Conservation (phyloP, 176 grass and related monocot species). For the Rhynchospora breviuscula region DNA sequence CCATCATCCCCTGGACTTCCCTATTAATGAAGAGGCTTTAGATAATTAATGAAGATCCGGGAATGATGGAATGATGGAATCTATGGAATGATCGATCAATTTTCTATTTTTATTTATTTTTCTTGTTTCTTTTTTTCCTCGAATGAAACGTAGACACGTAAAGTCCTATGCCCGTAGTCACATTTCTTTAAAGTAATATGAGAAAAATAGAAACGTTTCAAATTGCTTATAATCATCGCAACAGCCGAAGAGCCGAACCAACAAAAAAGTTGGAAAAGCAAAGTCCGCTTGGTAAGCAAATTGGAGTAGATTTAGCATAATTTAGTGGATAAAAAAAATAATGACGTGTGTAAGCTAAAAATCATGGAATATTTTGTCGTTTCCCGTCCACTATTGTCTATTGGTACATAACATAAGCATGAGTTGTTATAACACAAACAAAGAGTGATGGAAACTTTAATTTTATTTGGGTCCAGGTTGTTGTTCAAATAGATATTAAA, state of each 20-base stretch:
- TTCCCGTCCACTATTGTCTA: neutral
- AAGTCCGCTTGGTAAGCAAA: neutral
- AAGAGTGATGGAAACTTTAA: neutral
- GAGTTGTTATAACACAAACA: neutral
- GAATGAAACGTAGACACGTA: neutral
- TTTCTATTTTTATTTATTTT: neutral
- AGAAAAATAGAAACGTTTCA: too few relatives aligned
- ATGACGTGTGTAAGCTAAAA: neutral
- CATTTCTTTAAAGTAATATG: neutral
- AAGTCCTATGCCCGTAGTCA: neutral
- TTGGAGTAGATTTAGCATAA: neutral
- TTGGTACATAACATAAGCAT: neutral
- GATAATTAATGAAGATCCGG: too few relatives aligned
- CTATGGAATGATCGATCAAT: too few relatives aligned
- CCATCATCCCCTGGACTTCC: too few relatives aligned
- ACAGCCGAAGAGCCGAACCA: neutral
- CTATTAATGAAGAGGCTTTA: too few relatives aligned
- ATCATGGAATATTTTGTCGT: neutral
- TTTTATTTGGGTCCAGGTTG: neutral
- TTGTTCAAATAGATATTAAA: too few relatives aligned
- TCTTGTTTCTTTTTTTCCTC: neutral
- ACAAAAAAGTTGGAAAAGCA: neutral
- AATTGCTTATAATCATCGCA: too few relatives aligned
- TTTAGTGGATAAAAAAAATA: neutral
- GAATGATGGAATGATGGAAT: too few relatives aligned